Evolutionary conservation across 1,139 yeast genomes (phyloP).

Genomic region (Hyphopichia fennica): DNA sequence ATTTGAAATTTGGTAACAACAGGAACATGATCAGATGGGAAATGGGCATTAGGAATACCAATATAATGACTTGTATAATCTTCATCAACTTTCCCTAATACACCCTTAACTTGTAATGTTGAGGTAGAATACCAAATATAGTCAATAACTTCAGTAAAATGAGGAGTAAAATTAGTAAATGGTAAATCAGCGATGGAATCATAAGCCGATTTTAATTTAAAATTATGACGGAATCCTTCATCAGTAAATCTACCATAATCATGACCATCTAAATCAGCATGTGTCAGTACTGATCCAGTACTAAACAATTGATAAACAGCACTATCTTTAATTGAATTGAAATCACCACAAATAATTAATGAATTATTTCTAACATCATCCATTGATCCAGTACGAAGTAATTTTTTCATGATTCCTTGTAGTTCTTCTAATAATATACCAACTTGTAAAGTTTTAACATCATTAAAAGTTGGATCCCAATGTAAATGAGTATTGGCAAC

Average conservation of each 20-base stretch:
- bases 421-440: constrained; percentile 89
- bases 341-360: constrained; percentile 89
- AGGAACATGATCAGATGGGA: constrained; percentile 94
- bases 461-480: constrained; percentile 97
- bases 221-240: constrained; percentile 80
- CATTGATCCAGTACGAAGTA: constrained; percentile 43
- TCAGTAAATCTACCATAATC: constrained; percentile 91
- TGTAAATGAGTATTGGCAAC: constrained; percentile 92
- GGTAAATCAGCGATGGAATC: constrained; percentile 85
- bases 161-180: constrained; percentile 91
- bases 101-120: constrained; percentile 75
- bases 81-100: constrained; percentile 80
- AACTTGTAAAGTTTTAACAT: constrained; percentile 94
- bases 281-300: constrained; percentile 72
- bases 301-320: constrained; percentile 92
- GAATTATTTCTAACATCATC: constrained; percentile 64
- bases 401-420: constrained; percentile 59
- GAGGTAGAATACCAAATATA: constrained; percentile 92
- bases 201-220: constrained; percentile 84
- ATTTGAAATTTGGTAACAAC: constrained; percentile 75
- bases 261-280: constrained; percentile 78
- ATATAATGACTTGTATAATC: constrained; percentile 74
- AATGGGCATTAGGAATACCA: constrained; percentile 92
- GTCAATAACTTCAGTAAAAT: constrained; percentile 90
- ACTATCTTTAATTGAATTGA: constrained; percentile 81